Base-by-base conservation (phyloP, 768 basidiomycete species). In the Amanita fuliginea region DNA sequence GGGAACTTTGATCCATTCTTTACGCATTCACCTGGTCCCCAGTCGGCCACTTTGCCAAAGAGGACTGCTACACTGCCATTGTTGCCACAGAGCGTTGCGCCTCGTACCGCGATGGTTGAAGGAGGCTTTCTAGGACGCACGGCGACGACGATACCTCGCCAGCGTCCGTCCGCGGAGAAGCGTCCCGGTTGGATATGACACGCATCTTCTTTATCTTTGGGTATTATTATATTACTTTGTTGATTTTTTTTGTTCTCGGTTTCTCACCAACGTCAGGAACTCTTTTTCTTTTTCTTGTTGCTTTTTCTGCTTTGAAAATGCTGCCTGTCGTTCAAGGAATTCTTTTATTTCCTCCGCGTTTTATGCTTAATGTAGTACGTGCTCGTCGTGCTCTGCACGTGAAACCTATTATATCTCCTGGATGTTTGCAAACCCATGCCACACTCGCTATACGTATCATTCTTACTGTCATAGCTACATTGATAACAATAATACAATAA, bases 1-100 rank as follows among this genome's bases (percentile, higher is more conserved):
- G 7, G 28, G 21, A n/a, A n/a, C n/a, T 40, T 41, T 41, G 47
- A 49, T 24, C 37, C 47, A 8, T 49, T 49, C 14, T 32, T 34
- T 6, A 24, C 6, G 6, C n/a, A 49, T 19, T 19, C 40, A 16
- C 1, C 37, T 19, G 28, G 4, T 16, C 13, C 28, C 13, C 40
- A 30, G 8, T 49, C 48, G 16, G 41, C 40, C 14, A 1, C 18
- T n/a, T 42, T 49, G 30, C 48, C 48, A 3, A 41, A 42, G 48
- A 49, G 48, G 41, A 49, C 14, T 35, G 40, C 40, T 13, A 42
- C 48, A 18, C 28, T 42, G 0, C 33, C 48, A 13, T 30, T n/a
- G 13, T 13, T 42, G 26, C 26, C 2, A 3, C 6, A 1, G 32
- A 19, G 19, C 11, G 13, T 30, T 16, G 14, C n/a, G 2, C 30